phyloP scores from a whole-genome alignment of 805 yeast genomes.

The Priceomyces haplophilus region DNA sequence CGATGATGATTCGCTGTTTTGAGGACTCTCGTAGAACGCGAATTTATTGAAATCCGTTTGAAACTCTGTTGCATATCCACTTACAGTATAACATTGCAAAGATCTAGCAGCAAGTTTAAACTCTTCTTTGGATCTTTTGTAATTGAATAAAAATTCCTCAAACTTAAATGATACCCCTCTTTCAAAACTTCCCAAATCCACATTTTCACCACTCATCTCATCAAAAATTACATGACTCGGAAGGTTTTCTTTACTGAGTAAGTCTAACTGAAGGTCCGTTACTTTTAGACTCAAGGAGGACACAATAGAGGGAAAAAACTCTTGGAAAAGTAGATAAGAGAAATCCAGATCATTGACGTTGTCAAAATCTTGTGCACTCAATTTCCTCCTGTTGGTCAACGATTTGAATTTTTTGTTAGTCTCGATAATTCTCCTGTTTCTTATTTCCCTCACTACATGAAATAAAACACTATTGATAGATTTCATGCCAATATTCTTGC shows the following conservation, averaged over 20 bases:
- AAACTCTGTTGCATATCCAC: conserved; percentile 38
- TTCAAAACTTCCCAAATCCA: conserved; percentile 35
- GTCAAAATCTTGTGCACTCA: not conserved
- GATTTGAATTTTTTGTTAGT: conserved; percentile 24
- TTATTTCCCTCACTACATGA: conserved; percentile 29
- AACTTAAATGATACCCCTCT: conserved; percentile 36
- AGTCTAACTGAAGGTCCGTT: conserved; percentile 27
- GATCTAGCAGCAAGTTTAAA: conserved; percentile 18
- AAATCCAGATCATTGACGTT: conserved; percentile 5
- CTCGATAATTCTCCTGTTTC: conserved; percentile 25
- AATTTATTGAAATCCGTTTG: conserved; percentile 30
- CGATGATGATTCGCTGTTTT: not conserved
- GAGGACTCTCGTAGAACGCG: conserved; percentile 8
- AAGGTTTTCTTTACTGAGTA: conserved; percentile 39
- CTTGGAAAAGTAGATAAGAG: conserved; percentile 25
- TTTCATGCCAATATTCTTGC: conserved; percentile 25
- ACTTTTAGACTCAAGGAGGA: conserved; percentile 25
- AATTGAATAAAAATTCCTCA: conserved; percentile 18
- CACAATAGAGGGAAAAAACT: conserved; percentile 28
- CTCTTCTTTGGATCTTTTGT: conserved; percentile 20
- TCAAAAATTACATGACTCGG: conserved; percentile 31
- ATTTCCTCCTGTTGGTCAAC: not conserved
- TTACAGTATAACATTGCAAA: conserved; percentile 33
- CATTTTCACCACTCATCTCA: conserved; percentile 18
- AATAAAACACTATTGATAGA: conserved; percentile 39